These are phyloP conservation scores for Gossypium gossypioides DNA, from an alignment of 441 rosid genomes.

Conservation along the genomic window DNA sequence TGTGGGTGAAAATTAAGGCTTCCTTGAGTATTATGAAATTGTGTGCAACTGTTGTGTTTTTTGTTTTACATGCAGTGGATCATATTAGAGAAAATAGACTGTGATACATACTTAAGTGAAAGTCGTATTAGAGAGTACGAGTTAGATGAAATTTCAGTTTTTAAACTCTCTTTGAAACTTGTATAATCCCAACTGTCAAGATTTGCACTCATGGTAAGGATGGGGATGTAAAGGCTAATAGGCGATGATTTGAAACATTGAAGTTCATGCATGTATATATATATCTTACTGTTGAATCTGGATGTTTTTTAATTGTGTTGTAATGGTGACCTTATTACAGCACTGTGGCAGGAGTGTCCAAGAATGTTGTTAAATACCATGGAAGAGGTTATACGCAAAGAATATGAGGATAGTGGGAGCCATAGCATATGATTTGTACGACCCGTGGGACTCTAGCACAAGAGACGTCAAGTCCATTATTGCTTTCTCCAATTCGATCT, in stretches of 20 bases:
- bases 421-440: neutral
- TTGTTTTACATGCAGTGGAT: no score
- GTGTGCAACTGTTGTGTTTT: no score
- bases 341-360: neutral
- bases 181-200: no score
- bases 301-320: neutral
- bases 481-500: neutral
- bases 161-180: no score
- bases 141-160: no score
- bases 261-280: neutral
- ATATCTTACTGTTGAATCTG: neutral
- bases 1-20: no score
- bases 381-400: neutral
- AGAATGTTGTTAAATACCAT: neutral
- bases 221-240: neutral
- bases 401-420: neutral
- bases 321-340: neutral
- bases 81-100: no score
- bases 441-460: neutral
- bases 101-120: no score
- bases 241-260: neutral
- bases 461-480: neutral
- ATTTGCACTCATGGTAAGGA: neutral
- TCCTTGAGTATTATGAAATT: no score
- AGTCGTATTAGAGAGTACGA: no score